Evolutionary conservation across 306 rosid species (phyloP), one percentile per base, ranked within the genome.

Genomic region (Corylus heterophylla): DNA sequence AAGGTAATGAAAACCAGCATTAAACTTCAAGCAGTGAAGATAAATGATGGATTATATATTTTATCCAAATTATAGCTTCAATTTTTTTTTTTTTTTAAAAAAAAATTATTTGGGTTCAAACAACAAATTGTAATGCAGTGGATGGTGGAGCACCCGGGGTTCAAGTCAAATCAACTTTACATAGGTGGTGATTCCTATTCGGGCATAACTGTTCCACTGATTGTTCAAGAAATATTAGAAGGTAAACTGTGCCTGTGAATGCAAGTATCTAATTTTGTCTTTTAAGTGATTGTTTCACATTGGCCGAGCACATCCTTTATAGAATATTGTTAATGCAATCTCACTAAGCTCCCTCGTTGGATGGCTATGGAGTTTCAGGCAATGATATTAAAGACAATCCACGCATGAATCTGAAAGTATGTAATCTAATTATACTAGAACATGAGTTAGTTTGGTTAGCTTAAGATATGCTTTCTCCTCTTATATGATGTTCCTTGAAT

Each of bases 141-240:
- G 79, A 11, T 74, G 62, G 1, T 31, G 59, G 75, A 69, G 61
- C 83, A 80, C 56, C 79, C 79, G 35, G 75, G 48, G 9, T 79
- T 45, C 74, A 55, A 47, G 71, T 25, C 64, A 52, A 79, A 79
- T 61, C 74, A 55, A 63, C 83, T 80, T 11, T 74, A 74, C 69
- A 80, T 80, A 10, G 83, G 75, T 54, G 83, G 83, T 0, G 83
- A 80, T 56, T 80, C 83, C 17, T 80, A 74, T 55, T 74, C 83
- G 0, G 83, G 83, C 56, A 68, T 74, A 27, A 73, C 79, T 64
- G 69, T 80, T 54, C 83, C 83, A 16, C 67, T 80, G 16, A 5
- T 80, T 11, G 71, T 80, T 42, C 62, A 74, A 56, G 52, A 80
- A 47, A 76, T 80, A 14, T 13, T 44, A 7, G 49, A 67, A 7